Evolutionary conservation across 2,329 filamentous ascomycete genomes (phyloP).

Genomic region (Aurifilum marmelostoma): DNA sequence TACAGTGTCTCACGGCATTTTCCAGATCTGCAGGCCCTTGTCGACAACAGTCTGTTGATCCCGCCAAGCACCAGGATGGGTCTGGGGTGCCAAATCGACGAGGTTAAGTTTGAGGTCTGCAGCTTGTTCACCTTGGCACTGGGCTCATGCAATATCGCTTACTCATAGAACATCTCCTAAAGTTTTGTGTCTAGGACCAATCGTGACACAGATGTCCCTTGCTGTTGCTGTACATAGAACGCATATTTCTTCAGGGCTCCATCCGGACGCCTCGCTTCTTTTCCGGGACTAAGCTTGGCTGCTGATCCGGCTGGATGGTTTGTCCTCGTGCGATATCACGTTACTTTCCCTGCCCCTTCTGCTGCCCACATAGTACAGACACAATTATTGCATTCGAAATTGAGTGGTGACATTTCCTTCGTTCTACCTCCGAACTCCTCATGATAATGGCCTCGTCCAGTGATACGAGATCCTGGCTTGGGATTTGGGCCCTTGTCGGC

Average conservation of each 20-base stretch:
- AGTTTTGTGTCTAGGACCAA: neutral
- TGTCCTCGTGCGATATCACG: neutral
- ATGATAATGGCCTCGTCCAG: constrained; percentile 26
- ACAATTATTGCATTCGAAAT: neutral
- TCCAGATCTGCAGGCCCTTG: neutral
- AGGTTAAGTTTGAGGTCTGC: neutral
- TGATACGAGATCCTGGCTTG: constrained; percentile 12
- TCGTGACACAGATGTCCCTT: neutral
- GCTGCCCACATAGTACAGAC: neutral
- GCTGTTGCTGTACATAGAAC: neutral
- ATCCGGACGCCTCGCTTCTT: neutral
- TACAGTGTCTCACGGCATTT: neutral
- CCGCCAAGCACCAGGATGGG: neutral
- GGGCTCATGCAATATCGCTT: neutral
- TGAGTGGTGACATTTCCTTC: neutral
- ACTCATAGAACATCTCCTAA: neutral
- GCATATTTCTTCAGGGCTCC: neutral
- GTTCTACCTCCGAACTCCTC: constrained; percentile 24
- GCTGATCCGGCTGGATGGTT: neutral
- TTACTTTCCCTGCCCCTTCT: neutral
- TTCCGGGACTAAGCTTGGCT: neutral
- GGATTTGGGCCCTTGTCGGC: constrained; percentile 15
- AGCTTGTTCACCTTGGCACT: neutral
- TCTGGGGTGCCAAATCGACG: neutral
- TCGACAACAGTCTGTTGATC: neutral